Percentiles rank a stretch among this genome's conserved stretches.
Conservation (phyloP, 2,329 filamentous ascomycete genomes). For the Hypoxylon rubiginosum region DNA sequence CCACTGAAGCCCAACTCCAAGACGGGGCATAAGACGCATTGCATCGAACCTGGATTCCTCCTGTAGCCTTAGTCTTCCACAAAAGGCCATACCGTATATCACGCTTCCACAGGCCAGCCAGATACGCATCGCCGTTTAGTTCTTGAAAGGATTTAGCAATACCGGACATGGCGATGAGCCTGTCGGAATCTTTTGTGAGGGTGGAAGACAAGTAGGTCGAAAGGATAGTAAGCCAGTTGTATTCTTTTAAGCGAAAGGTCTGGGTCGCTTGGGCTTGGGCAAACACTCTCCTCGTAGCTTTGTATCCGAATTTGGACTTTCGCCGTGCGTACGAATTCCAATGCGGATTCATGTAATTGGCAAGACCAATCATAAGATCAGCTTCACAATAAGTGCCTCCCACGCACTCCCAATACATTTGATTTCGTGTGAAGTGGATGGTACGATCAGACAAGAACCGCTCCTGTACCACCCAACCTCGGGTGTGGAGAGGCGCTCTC, state of each 20-base stretch:
- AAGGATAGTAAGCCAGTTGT: background rate
- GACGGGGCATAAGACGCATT: background rate
- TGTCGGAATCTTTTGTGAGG: slow-evolving; percentile 22
- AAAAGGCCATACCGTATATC: background rate
- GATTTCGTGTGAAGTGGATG: slow-evolving; percentile 8
- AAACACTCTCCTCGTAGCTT: background rate
- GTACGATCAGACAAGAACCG: slow-evolving; percentile 1
- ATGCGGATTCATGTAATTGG: no score
- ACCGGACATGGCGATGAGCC: slow-evolving; percentile 17
- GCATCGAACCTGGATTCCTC: background rate
- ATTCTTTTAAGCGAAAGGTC: no score
- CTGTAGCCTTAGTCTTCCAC: background rate
- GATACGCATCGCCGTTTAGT: slow-evolving; percentile 12
- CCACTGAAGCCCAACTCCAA: slow-evolving; percentile 15
- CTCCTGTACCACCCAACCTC: slow-evolving; percentile 16
- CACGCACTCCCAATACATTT: slow-evolving; percentile 17
- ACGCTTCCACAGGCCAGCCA: slow-evolving; percentile 18
- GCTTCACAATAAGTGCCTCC: slow-evolving; percentile 4
- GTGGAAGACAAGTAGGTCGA: background rate
- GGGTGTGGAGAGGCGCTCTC: slow-evolving; percentile 1
- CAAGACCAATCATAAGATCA: background rate
- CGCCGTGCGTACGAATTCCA: no score
- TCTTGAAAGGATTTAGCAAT: slow-evolving; percentile 14
- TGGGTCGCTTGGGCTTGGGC: background rate
- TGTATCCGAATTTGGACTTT: background rate